phyloP scores from a whole-genome alignment of 306 rosid genomes.

The Elaeagnus macrophylla region DNA sequence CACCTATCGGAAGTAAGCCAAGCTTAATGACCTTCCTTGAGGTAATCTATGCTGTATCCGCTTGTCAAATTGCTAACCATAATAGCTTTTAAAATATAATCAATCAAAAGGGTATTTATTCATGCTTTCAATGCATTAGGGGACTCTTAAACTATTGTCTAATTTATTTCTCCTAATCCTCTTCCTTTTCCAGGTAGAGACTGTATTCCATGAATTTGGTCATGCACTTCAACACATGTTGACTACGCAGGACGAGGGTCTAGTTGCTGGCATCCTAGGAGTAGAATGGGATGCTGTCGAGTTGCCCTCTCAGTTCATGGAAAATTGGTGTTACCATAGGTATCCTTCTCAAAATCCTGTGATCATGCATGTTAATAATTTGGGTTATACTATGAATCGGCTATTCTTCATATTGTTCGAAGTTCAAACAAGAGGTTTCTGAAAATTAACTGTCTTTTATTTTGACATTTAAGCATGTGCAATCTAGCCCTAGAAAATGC shows the following conservation, averaged over 20 bases:
- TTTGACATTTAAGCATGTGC: no score
- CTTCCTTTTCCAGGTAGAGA: constrained; percentile 66
- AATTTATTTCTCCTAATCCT: no score
- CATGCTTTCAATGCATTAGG: no score
- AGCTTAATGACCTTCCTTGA: constrained; percentile 92
- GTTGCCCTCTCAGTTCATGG: constrained; percentile 98
- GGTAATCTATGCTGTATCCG: constrained; percentile 39
- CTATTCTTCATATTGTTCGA: no score
- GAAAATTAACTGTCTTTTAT: no score
- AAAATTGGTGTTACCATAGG: constrained; percentile 99
- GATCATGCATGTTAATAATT: neutral
- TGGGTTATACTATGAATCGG: neutral
- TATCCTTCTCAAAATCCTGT: constrained; percentile 15
- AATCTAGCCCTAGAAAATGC: no score
- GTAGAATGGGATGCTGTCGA: no score
- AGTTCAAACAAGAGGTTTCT: neutral
- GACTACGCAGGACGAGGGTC: constrained; percentile 90
- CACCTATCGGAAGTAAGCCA: constrained; percentile 88
- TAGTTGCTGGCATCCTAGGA: constrained; percentile 91
- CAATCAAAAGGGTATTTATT: no score
- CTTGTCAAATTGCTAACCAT: constrained; percentile 2
- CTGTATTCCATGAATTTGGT: constrained; percentile 99
- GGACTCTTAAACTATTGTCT: no score
- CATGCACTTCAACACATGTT: constrained; percentile 99
- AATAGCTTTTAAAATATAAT: neutral